Percentiles rank a stretch among this genome's conserved stretches.
Evolutionary conservation across 306 rosid species (phyloP).

Genomic region (Trichosanthes truncata): DNA sequence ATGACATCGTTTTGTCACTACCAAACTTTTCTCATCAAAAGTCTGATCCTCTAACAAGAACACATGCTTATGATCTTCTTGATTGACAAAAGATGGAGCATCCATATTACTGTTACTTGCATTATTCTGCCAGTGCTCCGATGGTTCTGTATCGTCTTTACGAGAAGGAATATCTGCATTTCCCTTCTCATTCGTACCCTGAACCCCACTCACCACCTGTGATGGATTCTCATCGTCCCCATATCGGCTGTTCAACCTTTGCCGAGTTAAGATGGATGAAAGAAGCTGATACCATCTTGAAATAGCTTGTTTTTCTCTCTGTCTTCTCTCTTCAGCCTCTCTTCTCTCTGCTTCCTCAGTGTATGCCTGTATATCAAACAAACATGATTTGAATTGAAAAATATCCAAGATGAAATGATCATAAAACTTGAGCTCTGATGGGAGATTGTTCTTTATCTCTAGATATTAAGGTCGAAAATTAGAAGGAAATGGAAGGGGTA

Average conservation of each 20-base stretch:
- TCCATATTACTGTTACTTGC: slow-evolving; percentile 1
- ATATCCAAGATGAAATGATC: neutral
- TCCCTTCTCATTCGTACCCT: slow-evolving; percentile 9
- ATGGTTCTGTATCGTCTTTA: slow-evolving; percentile 18
- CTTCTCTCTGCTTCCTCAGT: slow-evolving; percentile 69
- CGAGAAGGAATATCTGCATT: slow-evolving; percentile 20
- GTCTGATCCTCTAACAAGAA: slow-evolving; percentile 54
- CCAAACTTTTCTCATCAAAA: slow-evolving; percentile 42
- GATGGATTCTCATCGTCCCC: slow-evolving; percentile 31
- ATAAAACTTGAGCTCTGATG: neutral
- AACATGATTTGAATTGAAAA: neutral
- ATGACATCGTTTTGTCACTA: slow-evolving; percentile 57
- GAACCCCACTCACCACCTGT: slow-evolving; percentile 17
- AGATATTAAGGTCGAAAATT: neutral
- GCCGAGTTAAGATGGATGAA: slow-evolving; percentile 72
- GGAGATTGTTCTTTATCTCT: neutral
- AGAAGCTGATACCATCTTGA: slow-evolving; percentile 91
- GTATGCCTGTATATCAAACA: slow-evolving; percentile 41
- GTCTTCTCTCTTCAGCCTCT: slow-evolving; percentile 61
- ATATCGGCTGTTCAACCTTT: slow-evolving; percentile 61
- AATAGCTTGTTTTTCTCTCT: slow-evolving; percentile 55
- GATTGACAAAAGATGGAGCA: slow-evolving; percentile 15
- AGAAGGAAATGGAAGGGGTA: neutral
- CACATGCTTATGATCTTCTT: slow-evolving; percentile 59
- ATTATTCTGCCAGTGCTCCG: slow-evolving; percentile 14